Conservation (phyloP, 768 basidiomycete genomes). For the Leccinum uliginosum region DNA sequence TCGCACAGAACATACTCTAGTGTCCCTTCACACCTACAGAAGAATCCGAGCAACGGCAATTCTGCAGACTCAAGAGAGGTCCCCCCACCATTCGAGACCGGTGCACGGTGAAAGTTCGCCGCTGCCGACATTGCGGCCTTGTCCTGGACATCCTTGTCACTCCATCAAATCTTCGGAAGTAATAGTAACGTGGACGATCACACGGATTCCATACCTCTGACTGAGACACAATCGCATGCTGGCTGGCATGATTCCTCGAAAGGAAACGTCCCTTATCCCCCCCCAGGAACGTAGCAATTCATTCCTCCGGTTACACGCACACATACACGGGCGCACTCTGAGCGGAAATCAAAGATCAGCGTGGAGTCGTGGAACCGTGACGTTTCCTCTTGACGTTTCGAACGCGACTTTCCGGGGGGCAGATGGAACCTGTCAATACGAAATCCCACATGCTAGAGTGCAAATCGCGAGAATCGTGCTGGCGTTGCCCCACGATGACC, state of each 20-base stretch:
- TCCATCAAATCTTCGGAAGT: background rate
- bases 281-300: background rate
- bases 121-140: background rate
- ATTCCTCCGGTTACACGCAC: background rate
- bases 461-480: background rate
- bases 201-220: conserved; percentile 1
- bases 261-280: background rate
- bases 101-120: background rate
- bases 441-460: background rate
- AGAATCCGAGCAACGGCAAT: background rate
- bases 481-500: background rate
- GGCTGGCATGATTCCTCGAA: background rate
- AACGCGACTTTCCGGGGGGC: background rate
- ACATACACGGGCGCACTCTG: background rate
- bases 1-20: background rate
- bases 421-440: background rate
- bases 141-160: background rate
- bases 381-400: background rate
- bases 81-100: background rate
- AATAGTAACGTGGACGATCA: background rate
- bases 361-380: background rate
- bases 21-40: background rate
- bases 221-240: conserved; percentile 5
- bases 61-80: background rate
- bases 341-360: background rate